phyloP scores from a whole-genome alignment of 2,329 filamentous ascomycete genomes.

The Ascochyta clinopodiicola region DNA sequence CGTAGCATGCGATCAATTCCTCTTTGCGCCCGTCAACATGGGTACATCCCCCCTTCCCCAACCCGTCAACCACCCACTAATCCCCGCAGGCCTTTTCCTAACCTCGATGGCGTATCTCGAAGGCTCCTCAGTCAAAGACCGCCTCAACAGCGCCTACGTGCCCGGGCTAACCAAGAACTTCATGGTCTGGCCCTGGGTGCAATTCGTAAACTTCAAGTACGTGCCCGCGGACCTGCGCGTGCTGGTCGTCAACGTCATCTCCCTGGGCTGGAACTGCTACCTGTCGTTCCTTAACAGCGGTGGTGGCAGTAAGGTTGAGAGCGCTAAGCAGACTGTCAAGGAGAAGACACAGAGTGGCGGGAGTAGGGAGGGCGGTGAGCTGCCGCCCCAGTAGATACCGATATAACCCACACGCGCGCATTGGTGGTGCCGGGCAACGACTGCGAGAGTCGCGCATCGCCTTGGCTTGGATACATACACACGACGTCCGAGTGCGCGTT shows the following conservation, averaged over 20 bases:
- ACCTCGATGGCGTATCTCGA: constrained; percentile 84
- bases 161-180: constrained; percentile 82
- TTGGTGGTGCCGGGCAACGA: too few species aligned
- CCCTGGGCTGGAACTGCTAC: constrained; percentile 52
- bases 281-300: constrained; percentile 48
- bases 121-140: constrained; percentile 68
- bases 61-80: neutral
- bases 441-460: too few species aligned
- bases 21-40: constrained; percentile 87
- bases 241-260: constrained; percentile 82
- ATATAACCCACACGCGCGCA: too few species aligned
- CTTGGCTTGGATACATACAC: too few species aligned
- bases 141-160: constrained; percentile 73
- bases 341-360: constrained; percentile 14
- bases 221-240: constrained; percentile 84
- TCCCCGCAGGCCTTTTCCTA: constrained; percentile 66
- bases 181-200: constrained; percentile 85
- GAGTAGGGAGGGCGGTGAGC: constrained; percentile 32
- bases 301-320: constrained; percentile 25
- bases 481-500: too few species aligned
- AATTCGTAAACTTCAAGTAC: constrained; percentile 85
- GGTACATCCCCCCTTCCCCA: constrained; percentile 46
- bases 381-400: constrained; percentile 32
- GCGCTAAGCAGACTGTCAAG: neutral
- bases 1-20: constrained; percentile 76